Conservation (phyloP, 2,329 filamentous ascomycete genomes). For the Fusarium sp. region DNA sequence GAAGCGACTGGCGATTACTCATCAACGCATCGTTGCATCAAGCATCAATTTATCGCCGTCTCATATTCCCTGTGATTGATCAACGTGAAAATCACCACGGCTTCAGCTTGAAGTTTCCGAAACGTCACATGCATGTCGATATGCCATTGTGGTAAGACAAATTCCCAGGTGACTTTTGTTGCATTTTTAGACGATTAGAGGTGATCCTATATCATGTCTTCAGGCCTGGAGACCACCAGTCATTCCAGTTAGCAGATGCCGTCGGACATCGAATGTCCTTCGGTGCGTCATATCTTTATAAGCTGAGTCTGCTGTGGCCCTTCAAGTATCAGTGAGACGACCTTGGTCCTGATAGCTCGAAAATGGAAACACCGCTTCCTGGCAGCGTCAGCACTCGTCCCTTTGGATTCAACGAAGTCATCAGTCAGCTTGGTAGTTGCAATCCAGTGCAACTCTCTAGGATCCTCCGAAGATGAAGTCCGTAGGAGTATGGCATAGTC, state of each 20-base stretch:
- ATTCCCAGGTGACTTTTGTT: background rate
- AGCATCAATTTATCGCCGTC: background rate
- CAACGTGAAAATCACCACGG: background rate
- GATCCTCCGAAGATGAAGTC: too few relatives aligned
- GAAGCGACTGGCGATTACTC: background rate
- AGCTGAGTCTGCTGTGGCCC: background rate
- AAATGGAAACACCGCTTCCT: background rate
- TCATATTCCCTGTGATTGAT: background rate
- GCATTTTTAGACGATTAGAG: background rate
- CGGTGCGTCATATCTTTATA: background rate
- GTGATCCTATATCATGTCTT: rapidly evolving
- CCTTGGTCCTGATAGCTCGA: too few relatives aligned
- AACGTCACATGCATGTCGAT: background rate
- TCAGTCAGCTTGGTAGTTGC: background rate
- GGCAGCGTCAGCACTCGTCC: background rate
- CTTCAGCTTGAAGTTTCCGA: background rate
- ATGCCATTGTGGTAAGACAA: background rate
- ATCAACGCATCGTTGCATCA: background rate
- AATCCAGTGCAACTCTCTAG: background rate
- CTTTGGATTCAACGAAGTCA: background rate
- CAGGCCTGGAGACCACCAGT: rapidly evolving
- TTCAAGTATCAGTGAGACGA: too few relatives aligned
- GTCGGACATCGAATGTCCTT: background rate
- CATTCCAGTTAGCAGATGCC: background rate
- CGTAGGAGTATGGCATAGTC: background rate